phyloP scores from a whole-genome alignment of 331 rosid genomes.

The Erythrophleum ivorense region DNA sequence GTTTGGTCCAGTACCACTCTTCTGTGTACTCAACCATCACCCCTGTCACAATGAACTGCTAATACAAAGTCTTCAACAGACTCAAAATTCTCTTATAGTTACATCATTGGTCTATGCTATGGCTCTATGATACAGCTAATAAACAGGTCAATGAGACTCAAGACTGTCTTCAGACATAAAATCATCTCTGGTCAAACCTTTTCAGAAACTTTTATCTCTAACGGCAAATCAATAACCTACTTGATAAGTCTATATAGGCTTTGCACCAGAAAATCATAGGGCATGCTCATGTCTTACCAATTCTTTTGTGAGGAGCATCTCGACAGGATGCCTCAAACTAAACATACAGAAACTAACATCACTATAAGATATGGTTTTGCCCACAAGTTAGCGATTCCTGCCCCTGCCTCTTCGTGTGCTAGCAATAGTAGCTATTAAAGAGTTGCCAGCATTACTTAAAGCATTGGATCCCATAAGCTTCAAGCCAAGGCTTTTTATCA shows the following conservation, averaged over 20 bases:
- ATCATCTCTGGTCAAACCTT: constrained; percentile 31
- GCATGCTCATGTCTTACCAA: constrained; percentile 12
- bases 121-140: constrained; percentile 34
- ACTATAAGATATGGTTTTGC: constrained; percentile 36
- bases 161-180: constrained; percentile 24
- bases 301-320: constrained; percentile 8
- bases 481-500: constrained; percentile 66
- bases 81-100: constrained; percentile 40
- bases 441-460: constrained; percentile 44
- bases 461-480: constrained; percentile 76
- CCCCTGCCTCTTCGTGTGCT: constrained; percentile 69
- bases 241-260: constrained; percentile 33
- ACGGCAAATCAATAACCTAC: constrained; percentile 39
- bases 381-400: constrained; percentile 52
- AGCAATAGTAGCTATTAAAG: constrained; percentile 57
- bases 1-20: constrained; percentile 13
- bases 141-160: constrained; percentile 32
- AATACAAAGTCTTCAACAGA: constrained; percentile 32
- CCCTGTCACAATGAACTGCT: constrained; percentile 31
- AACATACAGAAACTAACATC: constrained; percentile 9
- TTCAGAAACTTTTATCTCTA: constrained; percentile 27
- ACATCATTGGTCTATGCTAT: constrained; percentile 30
- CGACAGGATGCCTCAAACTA: constrained; percentile 11
- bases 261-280: constrained; percentile 28
- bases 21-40: constrained; percentile 19